These are phyloP conservation scores for Microbotryum lychnidis-dioicae DNA, from an alignment of 1,284 basidiomycete genomes.

Conservation along the genomic window DNA sequence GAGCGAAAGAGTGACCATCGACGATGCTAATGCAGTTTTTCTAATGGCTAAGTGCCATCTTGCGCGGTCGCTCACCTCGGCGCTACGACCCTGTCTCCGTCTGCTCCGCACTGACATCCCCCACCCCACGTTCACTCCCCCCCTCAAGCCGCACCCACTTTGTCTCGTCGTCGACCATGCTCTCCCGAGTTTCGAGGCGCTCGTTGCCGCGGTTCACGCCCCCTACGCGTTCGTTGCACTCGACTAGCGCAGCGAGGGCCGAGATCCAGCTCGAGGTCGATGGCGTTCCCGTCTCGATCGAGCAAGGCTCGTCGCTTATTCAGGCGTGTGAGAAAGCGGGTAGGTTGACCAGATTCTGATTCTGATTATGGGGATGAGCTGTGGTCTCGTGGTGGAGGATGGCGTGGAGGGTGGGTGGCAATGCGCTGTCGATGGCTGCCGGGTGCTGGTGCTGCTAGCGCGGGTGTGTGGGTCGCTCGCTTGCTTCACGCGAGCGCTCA, in stretches of 20 bases:
- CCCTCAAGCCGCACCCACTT: neutral
- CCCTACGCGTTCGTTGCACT: too few relatives aligned
- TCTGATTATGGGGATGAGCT: too few relatives aligned
- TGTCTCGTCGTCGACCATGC: constrained; percentile 6
- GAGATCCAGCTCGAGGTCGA: constrained; percentile 36
- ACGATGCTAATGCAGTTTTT: too few relatives aligned
- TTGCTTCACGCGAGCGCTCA: too few relatives aligned
- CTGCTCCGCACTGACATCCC: neutral
- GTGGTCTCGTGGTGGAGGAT: too few relatives aligned
- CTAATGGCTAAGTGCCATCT: too few relatives aligned
- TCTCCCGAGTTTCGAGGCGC: constrained; percentile 7
- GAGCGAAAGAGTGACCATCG: too few relatives aligned
- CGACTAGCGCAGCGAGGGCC: constrained; percentile 4
- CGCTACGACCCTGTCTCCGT: neutral
- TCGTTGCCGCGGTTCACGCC: constrained; percentile 6
- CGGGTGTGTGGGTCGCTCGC: too few relatives aligned
- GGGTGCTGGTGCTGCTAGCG: too few relatives aligned
- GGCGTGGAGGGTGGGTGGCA: too few relatives aligned
- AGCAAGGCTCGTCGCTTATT: constrained; percentile 77
- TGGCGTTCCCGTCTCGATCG: constrained; percentile 34
- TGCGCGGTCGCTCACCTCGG: neutral
- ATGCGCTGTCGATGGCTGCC: too few relatives aligned
- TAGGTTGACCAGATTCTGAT: neutral
- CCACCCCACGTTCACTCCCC: neutral
- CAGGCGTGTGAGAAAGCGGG: constrained; percentile 66